Base-by-base conservation (phyloP, 2,329 filamentous ascomycete genomes). In the Calonectria leucothoes region DNA sequence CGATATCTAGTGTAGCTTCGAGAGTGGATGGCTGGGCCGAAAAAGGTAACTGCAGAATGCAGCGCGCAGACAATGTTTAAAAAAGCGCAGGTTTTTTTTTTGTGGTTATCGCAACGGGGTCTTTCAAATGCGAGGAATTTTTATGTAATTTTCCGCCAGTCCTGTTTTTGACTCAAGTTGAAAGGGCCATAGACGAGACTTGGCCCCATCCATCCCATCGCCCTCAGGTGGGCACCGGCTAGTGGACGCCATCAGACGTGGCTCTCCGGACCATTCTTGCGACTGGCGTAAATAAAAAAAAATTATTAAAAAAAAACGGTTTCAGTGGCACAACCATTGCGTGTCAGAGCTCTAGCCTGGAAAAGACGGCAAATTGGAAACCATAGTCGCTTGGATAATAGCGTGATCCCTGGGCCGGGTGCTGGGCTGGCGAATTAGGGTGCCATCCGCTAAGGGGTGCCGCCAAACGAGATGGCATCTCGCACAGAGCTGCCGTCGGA, bases 291-390 rank as follows among this genome's bases (percentile, higher is more conserved):
- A 61, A 37, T 37, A 55, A 12, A n/a, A 59, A 61, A 61, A n/a
- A n/a, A n/a, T n/a, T n/a, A n/a, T n/a, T n/a, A n/a, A 37, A 59
- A 55, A 12, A n/a, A 59, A 61, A 61, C 55, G 33, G 55, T 61
- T 61, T 61, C 55, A 39, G 55, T 61, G 55, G 51, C 51, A 33
- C 51, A 55, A 55, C 3, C 51, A 55, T 55, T 55, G 29, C 51
- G 51, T 55, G 14, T 55, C 29, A 33, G 51, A 29, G 55, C 55
- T 61, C 33, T 61, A 35, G 33, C 6, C 55, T 61, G 55, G 55
- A 39, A 61, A 61, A 61, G 55, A 61, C 55, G 55, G 55, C 55
- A 61, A 61, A 61, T 61, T 61, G 27, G 55, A 61, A 61, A 61
- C 55, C 55, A 61, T 39, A 39, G 55, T 61, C 55, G 55, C 55